Evolutionary conservation across 2,329 filamentous ascomycete genomes (phyloP), one percentile per base, ranked within the genome.

Genomic region (Ceratocystis cacaofunesta): DNA sequence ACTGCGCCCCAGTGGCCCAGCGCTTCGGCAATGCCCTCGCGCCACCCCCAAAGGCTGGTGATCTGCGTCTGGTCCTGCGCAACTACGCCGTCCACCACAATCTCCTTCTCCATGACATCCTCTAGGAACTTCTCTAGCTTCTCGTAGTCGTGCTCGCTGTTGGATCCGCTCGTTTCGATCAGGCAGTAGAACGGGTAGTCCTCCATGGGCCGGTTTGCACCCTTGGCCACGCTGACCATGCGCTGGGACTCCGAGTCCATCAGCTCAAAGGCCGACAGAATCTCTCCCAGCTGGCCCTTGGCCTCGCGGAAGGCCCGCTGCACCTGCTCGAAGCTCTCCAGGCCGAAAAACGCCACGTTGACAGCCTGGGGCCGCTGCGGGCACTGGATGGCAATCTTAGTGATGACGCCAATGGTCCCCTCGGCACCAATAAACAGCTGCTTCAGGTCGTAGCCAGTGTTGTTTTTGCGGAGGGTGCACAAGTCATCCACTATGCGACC

Each of bases 401-500:
- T 99, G 71, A 99, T 89, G 71, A 97, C 88, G 64, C 94, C 94
- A 69, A 97, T 88, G 4, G 94, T 97, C 28, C 94, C 94, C 76
- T 99, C 94, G 41, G 86, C 89, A 58, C 94, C 94, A 71, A 99
- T 95, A 74, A 99, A 96, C 44, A 96, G 82, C 76, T 96, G 92
- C 79, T 96, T 96, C 66, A 96, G 76, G 74, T 99, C 95, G 76
- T 97, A 99, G 32, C 94, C 94, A 1, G 94, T 99, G 78, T 99
- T 99, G 80, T 99, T 97, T 80, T 99, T 99, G 70, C 94, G 85
- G 66, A 99, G 80, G 67, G 84, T 92, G 70, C 85, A 88, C 41
- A 99, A 84, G 71, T 96, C 91, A 71, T 97, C 86, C 58, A 99
- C 81, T 70, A 99, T 83, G 5, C 91, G 96, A 64, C 94, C 94